Base-by-base conservation (phyloP, 805 yeast genomes). In the Crinitomyces ghanaensis region DNA sequence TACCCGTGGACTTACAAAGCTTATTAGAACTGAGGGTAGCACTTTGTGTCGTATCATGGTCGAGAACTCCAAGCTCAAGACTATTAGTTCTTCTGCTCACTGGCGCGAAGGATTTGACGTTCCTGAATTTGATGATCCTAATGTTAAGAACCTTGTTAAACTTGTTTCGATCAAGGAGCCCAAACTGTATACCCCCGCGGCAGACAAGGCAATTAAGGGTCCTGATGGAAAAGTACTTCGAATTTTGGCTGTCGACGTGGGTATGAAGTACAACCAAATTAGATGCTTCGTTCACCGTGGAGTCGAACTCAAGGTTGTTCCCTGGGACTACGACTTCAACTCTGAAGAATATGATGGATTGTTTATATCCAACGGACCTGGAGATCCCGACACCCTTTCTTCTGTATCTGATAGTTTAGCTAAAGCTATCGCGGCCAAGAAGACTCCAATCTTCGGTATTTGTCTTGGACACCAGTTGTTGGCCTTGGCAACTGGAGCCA, bases 321-420 rank as follows among this genome's bases (percentile, higher is more conserved):
- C 98, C 40, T 88, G 88, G 86, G 77, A 91, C 57, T 76, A 85
- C 54, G 94, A 85, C 59, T 77, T 80, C 57, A 65, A 80, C 41
- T 51, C 60, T 32, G 94, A 84, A 59, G 68, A 74, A 42, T 91
- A 79, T 56, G 98, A 91, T 58, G 99, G 98, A 66, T 68, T 91
- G 50, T 91, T 91, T 61, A 66, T 88, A 45, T 86, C 96, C 36
- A 91, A 91, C 61, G 99, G 99, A 66, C 99, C 99, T 19, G 99
- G 99, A 72, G 97, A 91, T 63, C 99, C 99, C 37, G 72, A 91
- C 28, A 83, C 81, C 37, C 69, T 91, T 74, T 58, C 73, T 28
- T 70, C 66, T 14, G 71, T 84, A 39, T 79, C 79, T 22, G 66
- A 61, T 26, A 74, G 70, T 46, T 63, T 91, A 51, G 46, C 66